phyloP scores from a whole-genome alignment of 2,329 filamentous ascomycete genomes.

The Tricladium varicosporioides region DNA sequence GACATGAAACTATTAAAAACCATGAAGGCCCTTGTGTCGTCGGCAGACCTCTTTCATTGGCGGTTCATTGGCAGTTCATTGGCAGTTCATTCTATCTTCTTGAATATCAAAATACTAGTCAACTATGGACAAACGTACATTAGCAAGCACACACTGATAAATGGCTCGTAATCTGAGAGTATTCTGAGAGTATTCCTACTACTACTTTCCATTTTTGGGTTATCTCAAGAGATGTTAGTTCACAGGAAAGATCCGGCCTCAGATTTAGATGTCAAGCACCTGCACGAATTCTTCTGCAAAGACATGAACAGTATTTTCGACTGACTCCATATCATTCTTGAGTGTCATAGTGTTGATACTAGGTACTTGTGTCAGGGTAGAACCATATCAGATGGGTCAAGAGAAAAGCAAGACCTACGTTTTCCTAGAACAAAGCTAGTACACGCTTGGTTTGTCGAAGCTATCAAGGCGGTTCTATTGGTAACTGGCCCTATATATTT shows the following conservation, averaged over 20 bases:
- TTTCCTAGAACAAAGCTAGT: not conserved
- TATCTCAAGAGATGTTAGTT: conserved; percentile 22
- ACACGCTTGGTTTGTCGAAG: conserved; percentile 10
- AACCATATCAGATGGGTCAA: too few species aligned
- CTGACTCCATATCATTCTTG: conserved; percentile 17
- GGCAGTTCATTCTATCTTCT: conserved; percentile 19
- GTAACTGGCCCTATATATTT: conserved; percentile 14
- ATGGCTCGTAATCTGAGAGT: conserved; percentile 12
- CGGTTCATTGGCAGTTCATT: conserved; percentile 18
- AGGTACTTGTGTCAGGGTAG: too few species aligned
- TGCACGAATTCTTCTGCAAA: conserved; percentile 18
- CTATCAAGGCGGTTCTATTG: conserved; percentile 17
- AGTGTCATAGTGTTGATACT: conserved; percentile 23
- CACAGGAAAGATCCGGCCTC: conserved; percentile 19
- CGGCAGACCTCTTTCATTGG: conserved; percentile 11
- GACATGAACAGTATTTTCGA: conserved; percentile 17
- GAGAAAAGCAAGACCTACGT: not conserved
- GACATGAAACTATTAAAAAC: conserved; percentile 10
- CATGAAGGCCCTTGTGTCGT: conserved; percentile 11
- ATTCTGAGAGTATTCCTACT: conserved; percentile 29
- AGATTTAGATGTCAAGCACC: conserved; percentile 14
- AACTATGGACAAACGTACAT: not conserved
- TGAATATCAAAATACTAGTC: conserved; percentile 7
- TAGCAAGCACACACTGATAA: conserved; percentile 13
- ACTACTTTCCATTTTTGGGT: conserved; percentile 20